These are phyloP conservation scores for Ustilago cynodontis DNA, from an alignment of 1,284 basidiomycete species.

Conservation along the genomic window DNA sequence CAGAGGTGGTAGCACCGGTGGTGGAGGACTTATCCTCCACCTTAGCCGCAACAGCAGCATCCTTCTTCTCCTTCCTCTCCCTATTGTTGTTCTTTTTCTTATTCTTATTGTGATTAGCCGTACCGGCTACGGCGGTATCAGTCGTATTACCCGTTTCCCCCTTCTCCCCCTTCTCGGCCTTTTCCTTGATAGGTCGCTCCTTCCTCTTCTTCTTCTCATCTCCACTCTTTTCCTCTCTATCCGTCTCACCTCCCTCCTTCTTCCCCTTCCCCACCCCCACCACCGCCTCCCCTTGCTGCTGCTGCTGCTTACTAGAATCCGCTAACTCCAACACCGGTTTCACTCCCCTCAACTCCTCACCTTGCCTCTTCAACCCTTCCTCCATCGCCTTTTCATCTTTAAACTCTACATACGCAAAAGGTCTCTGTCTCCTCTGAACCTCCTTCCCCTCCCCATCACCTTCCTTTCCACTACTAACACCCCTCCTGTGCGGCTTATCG, in stretches of 20 bases:
- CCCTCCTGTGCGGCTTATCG: slow-evolving; percentile 48
- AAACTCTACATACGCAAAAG: slow-evolving; percentile 58
- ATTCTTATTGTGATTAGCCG: slow-evolving; percentile 33
- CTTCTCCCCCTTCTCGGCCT: slow-evolving; percentile 11
- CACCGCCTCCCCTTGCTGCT: neutral
- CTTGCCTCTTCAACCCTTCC: slow-evolving; percentile 41
- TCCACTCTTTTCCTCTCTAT: slow-evolving; percentile 24
- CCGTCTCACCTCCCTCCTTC: slow-evolving; percentile 14
- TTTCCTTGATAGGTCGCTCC: slow-evolving; percentile 13
- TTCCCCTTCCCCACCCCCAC: slow-evolving; percentile 14
- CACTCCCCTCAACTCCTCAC: slow-evolving; percentile 40
- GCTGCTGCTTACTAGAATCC: slow-evolving; percentile 36
- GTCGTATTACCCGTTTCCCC: neutral
- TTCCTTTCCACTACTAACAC: slow-evolving; percentile 34
- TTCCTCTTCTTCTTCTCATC: slow-evolving; percentile 7
- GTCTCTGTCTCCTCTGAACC: slow-evolving; percentile 48
- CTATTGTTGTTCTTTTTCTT: slow-evolving; percentile 34
- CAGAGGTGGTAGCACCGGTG: neutral
- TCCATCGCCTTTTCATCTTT: slow-evolving; percentile 45
- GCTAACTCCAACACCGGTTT: slow-evolving; percentile 44
- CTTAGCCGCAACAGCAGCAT: neutral
- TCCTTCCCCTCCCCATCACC: slow-evolving; percentile 12
- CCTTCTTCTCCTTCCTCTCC: slow-evolving; percentile 12
- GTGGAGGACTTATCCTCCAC: too few relatives aligned
- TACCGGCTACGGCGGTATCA: neutral